Percentiles rank a stretch among this genome's conserved stretches.
phyloP scores from a whole-genome alignment of 345 rosid species.

The Hypericum perforatum region DNA sequence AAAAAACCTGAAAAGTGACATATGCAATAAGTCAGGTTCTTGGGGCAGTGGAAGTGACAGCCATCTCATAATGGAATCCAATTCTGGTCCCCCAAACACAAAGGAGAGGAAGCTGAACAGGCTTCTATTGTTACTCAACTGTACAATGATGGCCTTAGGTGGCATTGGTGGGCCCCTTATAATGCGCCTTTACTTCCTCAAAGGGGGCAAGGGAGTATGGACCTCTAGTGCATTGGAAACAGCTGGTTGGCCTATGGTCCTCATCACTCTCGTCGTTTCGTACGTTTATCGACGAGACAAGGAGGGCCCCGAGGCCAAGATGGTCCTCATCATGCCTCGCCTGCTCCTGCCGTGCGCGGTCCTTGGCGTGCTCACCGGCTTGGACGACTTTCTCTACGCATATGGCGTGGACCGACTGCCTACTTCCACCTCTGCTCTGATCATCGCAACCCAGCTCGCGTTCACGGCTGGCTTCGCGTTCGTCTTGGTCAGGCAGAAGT shows the following conservation, averaged over 20 bases:
- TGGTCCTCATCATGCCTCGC: constrained; percentile 13
- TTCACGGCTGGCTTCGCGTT: background rate
- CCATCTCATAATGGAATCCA: too few species aligned
- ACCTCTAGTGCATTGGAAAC: constrained; percentile 21
- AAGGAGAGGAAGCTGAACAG: background rate
- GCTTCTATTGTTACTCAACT: background rate
- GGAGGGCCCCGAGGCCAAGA: constrained; percentile 1
- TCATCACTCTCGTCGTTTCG: constrained; percentile 16
- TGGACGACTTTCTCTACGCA: constrained; percentile 1
- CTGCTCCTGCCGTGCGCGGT: constrained; percentile 14
- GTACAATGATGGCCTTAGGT: background rate
- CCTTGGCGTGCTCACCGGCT: constrained; percentile 12
- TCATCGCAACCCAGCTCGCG: constrained; percentile 1
- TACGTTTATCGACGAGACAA: constrained; percentile 21
- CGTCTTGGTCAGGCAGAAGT: background rate
- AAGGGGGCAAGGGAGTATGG: constrained; percentile 26
- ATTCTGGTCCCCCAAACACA: too few species aligned
- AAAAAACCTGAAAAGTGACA: too few species aligned
- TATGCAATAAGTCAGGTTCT: too few species aligned
- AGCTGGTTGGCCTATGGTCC: constrained; percentile 22
- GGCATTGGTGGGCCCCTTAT: constrained; percentile 17
- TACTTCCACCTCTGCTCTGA: background rate
- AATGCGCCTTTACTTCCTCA: constrained; percentile 13
- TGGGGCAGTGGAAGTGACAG: too few species aligned
- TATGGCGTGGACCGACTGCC: background rate